Evolutionary conservation across 2,329 filamentous ascomycete species (phyloP), one percentile per base, ranked within the genome.

Genomic region (Penicillium sp.): DNA sequence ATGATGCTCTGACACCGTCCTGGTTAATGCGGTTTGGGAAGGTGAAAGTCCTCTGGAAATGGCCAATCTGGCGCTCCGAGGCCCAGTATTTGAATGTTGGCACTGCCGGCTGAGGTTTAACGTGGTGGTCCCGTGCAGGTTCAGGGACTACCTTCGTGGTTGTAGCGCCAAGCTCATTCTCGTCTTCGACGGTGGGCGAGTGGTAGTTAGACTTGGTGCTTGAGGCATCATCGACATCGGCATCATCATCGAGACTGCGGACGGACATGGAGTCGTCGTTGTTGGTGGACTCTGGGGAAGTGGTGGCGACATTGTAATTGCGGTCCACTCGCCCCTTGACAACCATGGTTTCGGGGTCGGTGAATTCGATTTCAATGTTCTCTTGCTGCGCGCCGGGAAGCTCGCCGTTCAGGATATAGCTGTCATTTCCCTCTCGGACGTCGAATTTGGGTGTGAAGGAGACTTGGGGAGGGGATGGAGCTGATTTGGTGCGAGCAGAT

Each of bases 1-100:
- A 65, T 58, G 74, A 81, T 7, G 83, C 83, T 67, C 78, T 82
- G 60, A 85, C 83, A 20, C 67, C 72, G 50, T 85, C 81, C 66
- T 84, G 82, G 61, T 85, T 77, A 26, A 85, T 77, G 20, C 79
- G 72, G 1, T 73, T 71, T 1, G 82, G 78, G 72, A 85, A 85
- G 52, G 71, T 75, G 68, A 85, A 85, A 5, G 72, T 74, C 55
- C 83, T 76, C 56, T 81, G 76, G 70, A 85, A 85, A 38, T 81
- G 75, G 54, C 83, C 83, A 33, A 83, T 71, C 0, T 76, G 79
- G 61, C 83, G 81, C 68, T 85, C 83, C 48, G 75, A 78, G 46
- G 82, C 74, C 81, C 81, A 84, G 71, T 81, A 84, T 63, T 77
- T 78, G 59, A 70, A 68, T 47, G 61, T 55, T 20, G 60, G 52